Evolutionary conservation across 257 asterid species (phyloP).

Genomic region (Solanum rostratum): DNA sequence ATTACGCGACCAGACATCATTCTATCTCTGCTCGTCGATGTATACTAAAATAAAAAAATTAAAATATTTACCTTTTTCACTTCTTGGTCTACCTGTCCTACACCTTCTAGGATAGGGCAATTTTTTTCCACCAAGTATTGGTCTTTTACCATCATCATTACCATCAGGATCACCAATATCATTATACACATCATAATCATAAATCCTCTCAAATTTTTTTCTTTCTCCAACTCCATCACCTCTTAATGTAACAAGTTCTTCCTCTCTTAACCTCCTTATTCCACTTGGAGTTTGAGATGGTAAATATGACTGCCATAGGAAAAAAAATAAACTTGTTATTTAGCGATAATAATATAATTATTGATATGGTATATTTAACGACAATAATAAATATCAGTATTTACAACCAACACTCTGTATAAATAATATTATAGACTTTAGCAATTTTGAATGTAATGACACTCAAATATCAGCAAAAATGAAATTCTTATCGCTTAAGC

Average conservation of each 20-base stretch:
- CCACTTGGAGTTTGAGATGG: constrained; percentile 69
- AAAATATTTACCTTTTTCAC: constrained; percentile 24
- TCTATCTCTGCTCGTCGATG: too few relatives aligned
- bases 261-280: constrained; percentile 21
- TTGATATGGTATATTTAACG: too few relatives aligned
- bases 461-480: too few relatives aligned
- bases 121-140: constrained; percentile 53
- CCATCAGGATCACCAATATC: constrained; percentile 65
- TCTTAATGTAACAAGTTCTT: constrained; percentile 33
- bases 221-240: constrained; percentile 62
- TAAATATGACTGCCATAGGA: constrained; percentile 48
- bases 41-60: too few relatives aligned
- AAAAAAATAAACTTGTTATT: background rate
- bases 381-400: too few relatives aligned
- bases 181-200: constrained; percentile 74
- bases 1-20: too few relatives aligned
- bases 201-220: constrained; percentile 35
- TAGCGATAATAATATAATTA: too few relatives aligned
- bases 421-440: too few relatives aligned
- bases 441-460: too few relatives aligned
- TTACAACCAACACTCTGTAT: too few relatives aligned
- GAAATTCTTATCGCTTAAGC: background rate
- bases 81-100: constrained; percentile 54
- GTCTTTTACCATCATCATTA: constrained; percentile 19
- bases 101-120: constrained; percentile 69